Conservation (phyloP, 768 basidiomycete species). For the Pleurotus platypus region DNA sequence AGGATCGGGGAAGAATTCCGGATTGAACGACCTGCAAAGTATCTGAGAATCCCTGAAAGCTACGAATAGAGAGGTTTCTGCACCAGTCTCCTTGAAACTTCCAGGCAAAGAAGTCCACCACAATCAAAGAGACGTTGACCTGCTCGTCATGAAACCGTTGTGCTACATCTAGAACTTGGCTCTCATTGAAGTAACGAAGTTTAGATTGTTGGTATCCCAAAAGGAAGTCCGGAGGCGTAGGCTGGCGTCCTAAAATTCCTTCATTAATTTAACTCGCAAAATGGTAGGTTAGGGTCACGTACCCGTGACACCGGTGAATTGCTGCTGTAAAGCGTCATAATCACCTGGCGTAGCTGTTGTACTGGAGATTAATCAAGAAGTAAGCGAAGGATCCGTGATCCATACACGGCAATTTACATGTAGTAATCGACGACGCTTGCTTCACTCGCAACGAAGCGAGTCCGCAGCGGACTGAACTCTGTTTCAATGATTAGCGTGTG, state of each 20-base stretch:
- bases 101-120: conserved; percentile 34
- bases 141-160: conserved; percentile 31
- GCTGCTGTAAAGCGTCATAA: conserved; percentile 30
- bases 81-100: conserved; percentile 35
- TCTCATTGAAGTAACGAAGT: conserved; percentile 32
- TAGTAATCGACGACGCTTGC: conserved; percentile 32
- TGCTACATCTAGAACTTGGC: conserved; percentile 29
- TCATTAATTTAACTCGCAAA: not conserved
- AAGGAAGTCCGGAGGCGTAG: conserved; percentile 31
- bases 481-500: not conserved
- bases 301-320: conserved; percentile 33
- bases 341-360: conserved; percentile 31
- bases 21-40: conserved; percentile 27
- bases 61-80: not conserved
- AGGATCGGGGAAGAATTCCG: conserved; percentile 30
- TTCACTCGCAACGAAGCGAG: conserved; percentile 27
- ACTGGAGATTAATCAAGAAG: conserved; percentile 12
- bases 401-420: conserved; percentile 17
- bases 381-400: no score
- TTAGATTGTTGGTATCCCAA: conserved; percentile 34
- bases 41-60: not conserved
- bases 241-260: conserved; percentile 24
- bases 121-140: conserved; percentile 31
- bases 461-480: conserved; percentile 30
- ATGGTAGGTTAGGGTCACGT: not conserved